Percentiles rank a stretch among this genome's conserved stretches.
Evolutionary conservation across 2,329 filamentous ascomycete genomes (phyloP).

Genomic region (Pseudogymnoascus sp.): DNA sequence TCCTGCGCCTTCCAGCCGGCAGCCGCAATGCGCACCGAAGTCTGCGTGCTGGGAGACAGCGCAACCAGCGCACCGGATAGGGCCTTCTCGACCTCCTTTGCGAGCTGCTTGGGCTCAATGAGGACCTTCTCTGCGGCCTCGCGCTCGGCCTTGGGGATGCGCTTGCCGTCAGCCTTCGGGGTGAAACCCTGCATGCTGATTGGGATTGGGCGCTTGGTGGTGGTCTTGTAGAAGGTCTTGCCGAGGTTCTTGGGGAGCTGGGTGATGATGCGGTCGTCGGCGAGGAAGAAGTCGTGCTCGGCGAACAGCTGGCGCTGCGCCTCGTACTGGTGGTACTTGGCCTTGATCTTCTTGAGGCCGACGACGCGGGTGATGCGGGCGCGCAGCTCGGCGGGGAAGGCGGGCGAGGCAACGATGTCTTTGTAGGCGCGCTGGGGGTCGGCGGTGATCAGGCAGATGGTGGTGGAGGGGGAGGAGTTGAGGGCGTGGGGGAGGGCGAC

Average conservation of each 20-base stretch:
- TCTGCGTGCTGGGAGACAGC: constrained; percentile 70
- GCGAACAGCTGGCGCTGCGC: constrained; percentile 70
- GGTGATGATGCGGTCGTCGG: constrained; percentile 76
- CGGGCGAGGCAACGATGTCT: constrained; percentile 68
- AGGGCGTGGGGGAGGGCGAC: constrained; percentile 71
- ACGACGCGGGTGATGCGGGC: constrained; percentile 68
- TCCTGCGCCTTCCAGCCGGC: constrained; percentile 67
- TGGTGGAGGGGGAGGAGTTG: constrained; percentile 55
- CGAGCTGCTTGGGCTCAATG: constrained; percentile 46
- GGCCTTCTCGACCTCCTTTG: constrained; percentile 72
- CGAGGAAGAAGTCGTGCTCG: constrained; percentile 90
- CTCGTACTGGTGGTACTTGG: constrained; percentile 86
- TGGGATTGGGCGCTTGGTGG: constrained; percentile 77
- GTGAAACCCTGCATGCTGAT: constrained; percentile 59
- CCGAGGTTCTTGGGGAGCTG: constrained; percentile 70
- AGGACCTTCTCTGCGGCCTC: constrained; percentile 33
- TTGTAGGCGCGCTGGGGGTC: constrained; percentile 80
- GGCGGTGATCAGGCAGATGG: constrained; percentile 81
- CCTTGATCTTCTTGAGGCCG: constrained; percentile 75
- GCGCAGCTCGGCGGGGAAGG: constrained; percentile 59
- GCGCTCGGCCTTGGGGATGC: constrained; percentile 47
- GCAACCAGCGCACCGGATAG: constrained; percentile 71
- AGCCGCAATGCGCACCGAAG: constrained; percentile 70
- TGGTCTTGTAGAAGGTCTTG: constrained; percentile 85
- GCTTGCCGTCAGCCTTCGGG: constrained; percentile 52